Evolutionary conservation across 2,329 filamentous ascomycete genomes (phyloP), one percentile per base, ranked within the genome.

Genomic region (Botryotinia calthae): DNA sequence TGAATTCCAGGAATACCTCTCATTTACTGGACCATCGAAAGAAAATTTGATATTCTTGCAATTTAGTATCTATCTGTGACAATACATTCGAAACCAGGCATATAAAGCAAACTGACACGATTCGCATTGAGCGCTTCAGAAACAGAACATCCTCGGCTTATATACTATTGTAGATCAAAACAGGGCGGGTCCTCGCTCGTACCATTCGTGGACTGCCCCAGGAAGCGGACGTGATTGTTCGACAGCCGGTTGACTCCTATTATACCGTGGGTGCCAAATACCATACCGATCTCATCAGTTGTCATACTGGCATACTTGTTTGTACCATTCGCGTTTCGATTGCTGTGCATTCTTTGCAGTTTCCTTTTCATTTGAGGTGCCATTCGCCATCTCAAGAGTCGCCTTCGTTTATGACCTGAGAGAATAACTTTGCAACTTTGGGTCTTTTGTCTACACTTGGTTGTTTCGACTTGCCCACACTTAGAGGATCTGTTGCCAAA

Each of bases 161-260:
- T 42, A 46, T 42, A 65, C 59, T 65, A 62, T 56, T 65, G 69
- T 44, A 66, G 59, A 71, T 71, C 69, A 42, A 42, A 63, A 66
- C 46, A 71, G 69, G 69, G 69, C 59, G 69, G 69, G 59, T 71
- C 69, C 61, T 61, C 59, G 34, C 69, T 64, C 59, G 69, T 71
- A 64, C 69, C 46, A 71, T 71, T 71, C 69, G 42, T 65, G 59
- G 69, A 34, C 59, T 69, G 37, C 66, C 66, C 69, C 69, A 56
- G 58, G 59, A 71, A 65, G 59, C 46, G 44, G 59, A 51, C 42
- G 58, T 65, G 69, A 42, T 71, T 65, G 64, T 71, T 71, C 44
- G 69, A 70, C 31, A 48, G 28, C 67, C 56, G 56, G 48, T 40
- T 42, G 25, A 56, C 69, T 71, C 69, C 69, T 71, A 40, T 71